phyloP scores from a whole-genome alignment of 495 filamentous ascomycete genomes.

The Annulohypoxylon maeteangense region DNA sequence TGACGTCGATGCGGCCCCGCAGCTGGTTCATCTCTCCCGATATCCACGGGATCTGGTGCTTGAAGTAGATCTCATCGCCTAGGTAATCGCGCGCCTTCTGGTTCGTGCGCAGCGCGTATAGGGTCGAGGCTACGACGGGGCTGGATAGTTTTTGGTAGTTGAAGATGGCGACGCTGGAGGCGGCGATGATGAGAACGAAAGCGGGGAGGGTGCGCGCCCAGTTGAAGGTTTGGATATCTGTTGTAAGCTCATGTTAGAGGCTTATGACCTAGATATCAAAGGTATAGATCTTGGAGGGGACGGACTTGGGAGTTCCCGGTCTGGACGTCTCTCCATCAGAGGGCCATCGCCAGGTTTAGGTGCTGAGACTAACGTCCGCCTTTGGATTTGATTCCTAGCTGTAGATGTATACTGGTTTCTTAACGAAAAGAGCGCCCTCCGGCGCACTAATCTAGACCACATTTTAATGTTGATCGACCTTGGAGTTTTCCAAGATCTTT shows the following conservation, averaged over 20 bases:
- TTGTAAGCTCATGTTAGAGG: not conserved
- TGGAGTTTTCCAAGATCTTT: constrained; percentile 25
- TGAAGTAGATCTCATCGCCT: constrained; percentile 94
- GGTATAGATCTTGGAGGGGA: not conserved
- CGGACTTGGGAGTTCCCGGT: constrained; percentile 79
- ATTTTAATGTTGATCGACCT: constrained; percentile 38
- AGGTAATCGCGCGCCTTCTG: constrained; percentile 75
- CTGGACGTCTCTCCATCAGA: constrained; percentile 80
- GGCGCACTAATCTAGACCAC: constrained; percentile 53
- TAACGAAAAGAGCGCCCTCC: constrained; percentile 42
- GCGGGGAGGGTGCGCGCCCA: constrained; percentile 64
- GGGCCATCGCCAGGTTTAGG: constrained; percentile 70
- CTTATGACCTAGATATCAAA: not conserved
- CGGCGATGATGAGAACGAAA: constrained; percentile 68
- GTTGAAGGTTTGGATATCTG: constrained; percentile 51
- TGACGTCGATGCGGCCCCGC: constrained; percentile 88
- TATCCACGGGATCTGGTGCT: constrained; percentile 90
- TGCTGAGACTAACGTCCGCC: constrained; percentile 54
- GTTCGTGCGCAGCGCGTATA: constrained; percentile 90
- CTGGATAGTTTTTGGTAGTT: constrained; percentile 95
- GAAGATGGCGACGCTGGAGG: constrained; percentile 84
- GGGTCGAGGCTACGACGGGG: constrained; percentile 81
- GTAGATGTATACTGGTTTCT: constrained; percentile 25
- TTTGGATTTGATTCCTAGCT: constrained; percentile 38
- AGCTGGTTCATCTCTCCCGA: constrained; percentile 92